Percentiles rank a stretch among this genome's conserved stretches.
Conservation (phyloP, 2,329 filamentous ascomycete genomes). For the Leptodontidium sp. region DNA sequence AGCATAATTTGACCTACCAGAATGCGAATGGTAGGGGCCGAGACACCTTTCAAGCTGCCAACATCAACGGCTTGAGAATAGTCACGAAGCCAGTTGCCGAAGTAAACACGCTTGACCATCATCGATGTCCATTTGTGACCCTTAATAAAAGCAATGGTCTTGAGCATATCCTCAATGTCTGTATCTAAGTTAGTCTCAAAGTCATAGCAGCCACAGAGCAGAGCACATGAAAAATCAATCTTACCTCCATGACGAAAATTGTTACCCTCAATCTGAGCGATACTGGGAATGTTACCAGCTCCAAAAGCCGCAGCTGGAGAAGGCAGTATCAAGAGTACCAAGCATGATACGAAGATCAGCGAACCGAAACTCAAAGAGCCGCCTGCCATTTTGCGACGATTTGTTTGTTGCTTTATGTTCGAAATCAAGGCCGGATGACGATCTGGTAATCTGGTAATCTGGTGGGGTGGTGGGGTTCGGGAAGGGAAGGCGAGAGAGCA, state of each 20-base stretch:
- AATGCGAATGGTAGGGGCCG: constrained; percentile 79
- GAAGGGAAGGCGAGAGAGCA: not conserved
- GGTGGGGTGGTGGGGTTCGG: constrained; percentile 19
- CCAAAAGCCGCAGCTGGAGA: constrained; percentile 68
- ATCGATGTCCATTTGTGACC: constrained; percentile 87
- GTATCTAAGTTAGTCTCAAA: not conserved
- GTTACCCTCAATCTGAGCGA: constrained; percentile 64
- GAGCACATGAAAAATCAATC: constrained; percentile 19
- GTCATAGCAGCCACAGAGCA: not conserved
- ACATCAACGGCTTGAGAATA: constrained; percentile 87
- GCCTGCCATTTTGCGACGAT: constrained; percentile 35
- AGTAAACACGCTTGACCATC: constrained; percentile 81
- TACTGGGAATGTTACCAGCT: constrained; percentile 76
- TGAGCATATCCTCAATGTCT: constrained; percentile 85
- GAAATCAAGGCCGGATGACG: constrained; percentile 48
- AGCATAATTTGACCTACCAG: constrained; percentile 56
- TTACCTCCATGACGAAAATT: constrained; percentile 75
- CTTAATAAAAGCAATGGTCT: constrained; percentile 77
- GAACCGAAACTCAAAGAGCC: constrained; percentile 36
- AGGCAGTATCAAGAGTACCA: constrained; percentile 65
- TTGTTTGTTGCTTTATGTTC: constrained; percentile 25
- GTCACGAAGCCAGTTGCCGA: constrained; percentile 86
- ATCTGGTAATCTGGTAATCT: not conserved
- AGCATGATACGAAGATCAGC: constrained; percentile 57
- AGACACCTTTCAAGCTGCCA: constrained; percentile 79